Evolutionary conservation across 2,329 filamentous ascomycete species (phyloP), one percentile per base, ranked within the genome.

Genomic region (Fusarium poae): DNA sequence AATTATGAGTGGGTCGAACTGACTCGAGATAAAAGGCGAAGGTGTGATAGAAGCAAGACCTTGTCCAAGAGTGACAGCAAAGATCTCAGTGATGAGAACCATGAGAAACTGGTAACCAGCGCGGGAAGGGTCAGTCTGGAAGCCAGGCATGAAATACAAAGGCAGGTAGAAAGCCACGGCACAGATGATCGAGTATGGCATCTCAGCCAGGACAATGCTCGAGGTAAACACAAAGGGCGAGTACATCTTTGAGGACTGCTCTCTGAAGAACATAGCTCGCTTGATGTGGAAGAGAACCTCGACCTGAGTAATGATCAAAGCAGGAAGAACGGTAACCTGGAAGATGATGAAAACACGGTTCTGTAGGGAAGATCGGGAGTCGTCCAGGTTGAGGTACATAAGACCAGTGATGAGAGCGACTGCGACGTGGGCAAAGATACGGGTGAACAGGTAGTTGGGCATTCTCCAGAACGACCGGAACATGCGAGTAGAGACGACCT

Each of bases 301-400:
- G 55, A 97, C 91, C 75, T 97, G 93, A 1, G 90, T 89, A 58
- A 97, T 88, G 77, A 97, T 93, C 30, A 97, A 84, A 2, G 92
- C 92, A 0, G 93, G 93, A 27, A 97, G 84, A 23, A 97, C 92
- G 0, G 92, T 93, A 52, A 94, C 88, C 77, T 97, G 93, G 86
- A 97, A 97, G 78, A 96, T 92, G 79, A 95, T 88, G 79, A 97
- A 97, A 66, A 97, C 87, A 63, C 91, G 90, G 82, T 96, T 92
- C 79, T 97, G 94, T 6, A 97, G 85, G 2, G 91, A 92, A 2
- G 90, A 82, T 12, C 91, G 87, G 4, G 91, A 93, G 74, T 94
- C 81, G 75, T 95, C 89, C 11, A 97, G 87, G 64, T 93, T 87
- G 48, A 97, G 83, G 78, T 91, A 97, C 34, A 91, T 91, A 15